Evolutionary conservation across 1,284 basidiomycete genomes (phyloP), one percentile per base, ranked within the genome.

Genomic region (Melampsora americana): DNA sequence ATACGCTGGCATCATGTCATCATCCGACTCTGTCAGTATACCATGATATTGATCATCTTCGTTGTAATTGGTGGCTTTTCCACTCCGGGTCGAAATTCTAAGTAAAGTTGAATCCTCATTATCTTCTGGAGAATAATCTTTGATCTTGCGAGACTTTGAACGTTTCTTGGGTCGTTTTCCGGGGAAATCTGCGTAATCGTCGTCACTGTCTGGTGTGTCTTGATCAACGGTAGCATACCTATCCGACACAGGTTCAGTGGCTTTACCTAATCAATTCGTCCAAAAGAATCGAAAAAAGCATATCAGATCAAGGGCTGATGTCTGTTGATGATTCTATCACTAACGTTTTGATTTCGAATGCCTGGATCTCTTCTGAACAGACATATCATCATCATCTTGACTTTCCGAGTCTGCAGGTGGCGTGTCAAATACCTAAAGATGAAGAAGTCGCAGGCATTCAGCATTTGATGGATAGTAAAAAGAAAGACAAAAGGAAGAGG

Each of bases 61-160:
- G 53, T 82, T 82, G 77, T 83, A 83, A 76, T 82, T 83, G 23
- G 80, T 79, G 66, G 81, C 79, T 68, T 79, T 79, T 28, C 60
- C 74, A 56, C 67, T 78, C 77, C 72, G 79, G 79, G 50, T 80
- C 79, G 35, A 82, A 77, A 75, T 79, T 78, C 20, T 80, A 80
- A 72, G 82, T 78, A 65, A 81, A 78, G 50, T 79, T 77, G 67
- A 44, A 26, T 30, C 23, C 53, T 69, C 74, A n/a, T 69, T 61
- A 60, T 70, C 68, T 59, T 32, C 53, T 48, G 67, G 59, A 2
- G 73, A 75, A 23, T 64, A 64, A 20, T 16, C 35, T 5, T 11
- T 56, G 42, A 64, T 69, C 23, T 69, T 69, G 30, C 44, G 23
- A 39, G 74, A 53, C 35, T 39, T 65, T 32, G 61, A 59, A 39